Evolutionary conservation across 306 rosid species (phyloP).

Genomic region (Comarum palustre): DNA sequence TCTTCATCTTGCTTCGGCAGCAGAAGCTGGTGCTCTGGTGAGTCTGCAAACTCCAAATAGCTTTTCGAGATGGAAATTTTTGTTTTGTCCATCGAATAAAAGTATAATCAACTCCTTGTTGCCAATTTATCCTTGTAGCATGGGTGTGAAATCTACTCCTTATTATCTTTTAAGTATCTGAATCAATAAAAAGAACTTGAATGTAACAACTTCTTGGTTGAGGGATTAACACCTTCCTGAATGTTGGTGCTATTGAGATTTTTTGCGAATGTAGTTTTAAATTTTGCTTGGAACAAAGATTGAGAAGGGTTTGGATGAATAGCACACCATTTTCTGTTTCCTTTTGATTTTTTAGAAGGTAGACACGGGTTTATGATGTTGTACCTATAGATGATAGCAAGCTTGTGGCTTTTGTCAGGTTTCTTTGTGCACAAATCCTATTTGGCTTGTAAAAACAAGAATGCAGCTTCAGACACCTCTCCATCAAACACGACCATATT

Average conservation of each 20-base stretch:
- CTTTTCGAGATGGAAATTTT: background rate
- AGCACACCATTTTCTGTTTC: slow-evolving; percentile 3
- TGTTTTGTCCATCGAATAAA: background rate
- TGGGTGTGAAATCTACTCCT: background rate
- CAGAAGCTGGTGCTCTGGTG: slow-evolving; percentile 97
- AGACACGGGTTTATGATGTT: background rate
- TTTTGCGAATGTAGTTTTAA: background rate
- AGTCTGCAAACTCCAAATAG: slow-evolving; percentile 30
- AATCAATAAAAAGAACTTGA: background rate
- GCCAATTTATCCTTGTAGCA: no score
- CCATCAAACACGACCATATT: slow-evolving; percentile 79
- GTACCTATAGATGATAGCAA: slow-evolving; percentile 19
- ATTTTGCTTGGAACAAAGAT: background rate
- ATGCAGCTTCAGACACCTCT: slow-evolving; percentile 96
- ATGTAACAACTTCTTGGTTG: background rate
- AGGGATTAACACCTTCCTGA: background rate
- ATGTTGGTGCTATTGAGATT: background rate
- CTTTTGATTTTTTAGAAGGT: background rate
- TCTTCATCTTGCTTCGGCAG: slow-evolving; percentile 93
- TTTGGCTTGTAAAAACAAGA: slow-evolving; percentile 96
- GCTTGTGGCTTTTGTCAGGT: slow-evolving; percentile 54
- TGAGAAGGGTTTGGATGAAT: background rate
- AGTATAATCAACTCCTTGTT: background rate
- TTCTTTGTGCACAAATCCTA: slow-evolving; percentile 81
- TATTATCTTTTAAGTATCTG: no score